Evolutionary conservation across 225 moss, liverwort and hornwort species (phyloP).

Genomic region (Polytrichum formosum): DNA sequence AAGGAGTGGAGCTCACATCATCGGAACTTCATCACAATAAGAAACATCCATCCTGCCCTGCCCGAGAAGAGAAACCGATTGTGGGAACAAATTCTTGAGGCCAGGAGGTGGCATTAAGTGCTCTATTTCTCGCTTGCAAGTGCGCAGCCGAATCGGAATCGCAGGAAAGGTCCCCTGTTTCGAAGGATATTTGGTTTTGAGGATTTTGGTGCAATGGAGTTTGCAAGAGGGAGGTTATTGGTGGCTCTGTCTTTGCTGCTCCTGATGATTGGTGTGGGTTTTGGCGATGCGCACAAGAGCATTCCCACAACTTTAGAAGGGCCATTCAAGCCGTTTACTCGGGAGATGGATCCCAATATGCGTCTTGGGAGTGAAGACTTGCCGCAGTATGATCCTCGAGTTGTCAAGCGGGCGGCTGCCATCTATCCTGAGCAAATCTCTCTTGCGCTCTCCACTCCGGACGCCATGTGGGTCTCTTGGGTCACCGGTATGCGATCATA

Average conservation of each 20-base stretch:
- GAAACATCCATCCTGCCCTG: too few species aligned
- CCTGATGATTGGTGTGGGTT: not conserved
- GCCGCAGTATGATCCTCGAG: conserved; percentile 55
- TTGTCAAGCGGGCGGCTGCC: conserved; percentile 65
- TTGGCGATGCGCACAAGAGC: not conserved
- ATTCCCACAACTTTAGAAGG: conserved; percentile 71
- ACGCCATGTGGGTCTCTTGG: conserved; percentile 86
- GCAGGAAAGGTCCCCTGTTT: too few species aligned
- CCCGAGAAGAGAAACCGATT: too few species aligned
- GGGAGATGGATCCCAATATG: conserved; percentile 33
- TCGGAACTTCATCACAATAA: too few species aligned
- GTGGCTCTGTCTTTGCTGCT: not conserved
- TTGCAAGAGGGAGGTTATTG: not conserved
- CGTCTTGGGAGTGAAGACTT: conserved; percentile 51
- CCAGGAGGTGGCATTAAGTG: too few species aligned
- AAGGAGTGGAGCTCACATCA: too few species aligned
- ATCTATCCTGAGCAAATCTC: conserved; percentile 65
- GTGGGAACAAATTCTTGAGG: too few species aligned
- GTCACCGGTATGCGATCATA: conserved; percentile 41
- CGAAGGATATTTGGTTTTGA: too few species aligned
- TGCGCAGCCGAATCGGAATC: too few species aligned
- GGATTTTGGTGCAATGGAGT: not conserved
- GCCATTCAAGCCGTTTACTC: conserved; percentile 62
- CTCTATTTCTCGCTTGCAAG: too few species aligned
- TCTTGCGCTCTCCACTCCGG: conserved; percentile 70